A percentile compares a stretch with the other conserved stretches of the same genome.
Evolutionary conservation across 345 rosid species (phyloP).

Genomic region (Barbarea vulgaris): DNA sequence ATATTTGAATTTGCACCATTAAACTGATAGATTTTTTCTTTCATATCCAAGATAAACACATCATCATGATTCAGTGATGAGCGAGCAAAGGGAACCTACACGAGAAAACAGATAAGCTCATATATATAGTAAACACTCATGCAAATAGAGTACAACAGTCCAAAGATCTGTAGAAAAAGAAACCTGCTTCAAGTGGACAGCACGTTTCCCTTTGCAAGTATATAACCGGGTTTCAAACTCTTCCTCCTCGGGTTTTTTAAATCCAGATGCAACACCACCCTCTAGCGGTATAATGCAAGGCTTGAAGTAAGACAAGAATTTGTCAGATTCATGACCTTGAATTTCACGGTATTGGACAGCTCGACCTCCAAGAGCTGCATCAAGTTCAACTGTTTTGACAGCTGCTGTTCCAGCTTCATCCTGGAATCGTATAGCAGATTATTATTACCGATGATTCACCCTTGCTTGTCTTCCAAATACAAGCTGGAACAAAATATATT

Average conservation of each 20-base stretch:
- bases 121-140: constrained; percentile 19
- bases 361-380: constrained; percentile 95
- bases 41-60: constrained; percentile 88
- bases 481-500: constrained; percentile 3
- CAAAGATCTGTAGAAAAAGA: constrained; percentile 18
- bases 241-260: constrained; percentile 80
- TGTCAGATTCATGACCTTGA: constrained; percentile 98
- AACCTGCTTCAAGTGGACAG: constrained; percentile 96
- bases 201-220: constrained; percentile 88
- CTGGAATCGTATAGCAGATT: constrained; percentile 46
- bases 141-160: constrained; percentile 13
- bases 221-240: constrained; percentile 86
- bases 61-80: constrained; percentile 97
- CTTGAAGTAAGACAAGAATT: constrained; percentile 94
- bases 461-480: constrained; percentile 4
- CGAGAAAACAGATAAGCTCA: constrained; percentile 36
- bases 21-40: constrained; percentile 91
- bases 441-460: constrained; percentile 16
- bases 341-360: constrained; percentile 97
- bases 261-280: constrained; percentile 98
- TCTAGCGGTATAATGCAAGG: constrained; percentile 96
- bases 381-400: constrained; percentile 94
- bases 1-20: constrained; percentile 97
- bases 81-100: constrained; percentile 93
- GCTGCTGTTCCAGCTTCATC: constrained; percentile 99